Evolutionary conservation across 2,329 filamentous ascomycete genomes (phyloP).

Genomic region (Cyphellophora attinorum): DNA sequence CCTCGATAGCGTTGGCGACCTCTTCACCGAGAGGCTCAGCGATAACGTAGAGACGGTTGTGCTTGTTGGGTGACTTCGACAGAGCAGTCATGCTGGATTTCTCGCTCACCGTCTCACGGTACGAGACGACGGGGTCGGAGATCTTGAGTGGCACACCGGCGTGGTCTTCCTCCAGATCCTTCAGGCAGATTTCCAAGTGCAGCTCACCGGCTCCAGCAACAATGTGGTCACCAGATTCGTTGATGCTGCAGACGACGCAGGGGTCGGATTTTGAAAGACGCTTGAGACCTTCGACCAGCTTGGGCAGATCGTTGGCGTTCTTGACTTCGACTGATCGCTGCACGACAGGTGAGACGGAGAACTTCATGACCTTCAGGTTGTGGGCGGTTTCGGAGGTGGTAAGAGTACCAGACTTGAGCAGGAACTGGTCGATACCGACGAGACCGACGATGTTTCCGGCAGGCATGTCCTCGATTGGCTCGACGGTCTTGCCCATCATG

Average conservation of each 20-base stretch:
- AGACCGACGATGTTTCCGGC: slow-evolving; percentile 99
- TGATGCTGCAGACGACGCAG: slow-evolving; percentile 86
- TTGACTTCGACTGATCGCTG: slow-evolving; percentile 98
- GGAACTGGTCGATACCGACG: slow-evolving; percentile 99
- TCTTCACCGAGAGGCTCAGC: slow-evolving; percentile 89
- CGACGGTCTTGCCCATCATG: slow-evolving; percentile 99
- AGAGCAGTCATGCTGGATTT: slow-evolving; percentile 91
- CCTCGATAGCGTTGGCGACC: slow-evolving; percentile 79
- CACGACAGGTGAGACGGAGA: slow-evolving; percentile 98
- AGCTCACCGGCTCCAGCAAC: slow-evolving; percentile 99
- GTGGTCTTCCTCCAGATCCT: slow-evolving; percentile 99
- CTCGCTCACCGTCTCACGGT: slow-evolving; percentile 85
- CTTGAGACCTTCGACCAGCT: slow-evolving; percentile 99
- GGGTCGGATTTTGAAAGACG: slow-evolving; percentile 99
- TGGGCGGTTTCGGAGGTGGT: slow-evolving; percentile 95
- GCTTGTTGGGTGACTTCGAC: slow-evolving; percentile 99
- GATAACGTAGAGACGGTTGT: slow-evolving; percentile 98
- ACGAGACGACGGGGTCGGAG: slow-evolving; percentile 95
- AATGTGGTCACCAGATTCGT: slow-evolving; percentile 93
- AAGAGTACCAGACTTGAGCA: slow-evolving; percentile 99
- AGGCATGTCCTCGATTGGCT: slow-evolving; percentile 97
- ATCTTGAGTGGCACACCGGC: slow-evolving; percentile 95
- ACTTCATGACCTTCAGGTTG: slow-evolving; percentile 99
- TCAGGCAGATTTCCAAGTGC: slow-evolving; percentile 99
- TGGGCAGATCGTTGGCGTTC: slow-evolving; percentile 99